Evolutionary conservation across 2,329 filamentous ascomycete genomes (phyloP).

Genomic region (Aspergillus ibericus): DNA sequence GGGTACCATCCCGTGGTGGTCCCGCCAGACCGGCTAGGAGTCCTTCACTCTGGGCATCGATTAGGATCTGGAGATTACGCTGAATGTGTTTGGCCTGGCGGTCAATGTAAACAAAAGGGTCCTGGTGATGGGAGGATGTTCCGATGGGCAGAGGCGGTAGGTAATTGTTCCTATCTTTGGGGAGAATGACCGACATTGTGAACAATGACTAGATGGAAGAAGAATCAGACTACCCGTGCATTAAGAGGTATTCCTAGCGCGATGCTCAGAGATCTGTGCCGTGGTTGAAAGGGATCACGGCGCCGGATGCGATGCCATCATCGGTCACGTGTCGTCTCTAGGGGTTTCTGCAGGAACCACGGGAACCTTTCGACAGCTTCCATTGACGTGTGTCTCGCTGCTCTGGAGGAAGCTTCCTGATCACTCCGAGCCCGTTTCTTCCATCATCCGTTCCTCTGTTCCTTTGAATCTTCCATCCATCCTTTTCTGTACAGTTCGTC

Average conservation of each 20-base stretch:
- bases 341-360: conserved; percentile 29
- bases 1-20: conserved; percentile 41
- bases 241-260: not conserved
- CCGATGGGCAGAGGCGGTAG: conserved; percentile 32
- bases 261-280: not conserved
- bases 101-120: conserved; percentile 52
- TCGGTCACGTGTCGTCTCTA: conserved; percentile 25
- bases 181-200: conserved; percentile 34
- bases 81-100: conserved; percentile 57
- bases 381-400: conserved; percentile 36
- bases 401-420: conserved; percentile 17
- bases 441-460: conserved; percentile 22
- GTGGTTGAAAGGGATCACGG: not conserved
- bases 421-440: conserved; percentile 12
- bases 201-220: conserved; percentile 4
- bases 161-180: conserved; percentile 23
- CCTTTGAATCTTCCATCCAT: conserved; percentile 20
- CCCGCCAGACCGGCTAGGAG: conserved; percentile 51
- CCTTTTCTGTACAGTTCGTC: conserved; percentile 24
- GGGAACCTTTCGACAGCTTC: conserved; percentile 29
- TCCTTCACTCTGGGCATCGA: conserved; percentile 62
- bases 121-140: conserved; percentile 33
- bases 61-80: conserved; percentile 57
- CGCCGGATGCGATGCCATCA: conserved; percentile 12
- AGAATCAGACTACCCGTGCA: not conserved